Conservation (phyloP, 179 eudicot species). For the Gypsophila paniculata region DNA sequence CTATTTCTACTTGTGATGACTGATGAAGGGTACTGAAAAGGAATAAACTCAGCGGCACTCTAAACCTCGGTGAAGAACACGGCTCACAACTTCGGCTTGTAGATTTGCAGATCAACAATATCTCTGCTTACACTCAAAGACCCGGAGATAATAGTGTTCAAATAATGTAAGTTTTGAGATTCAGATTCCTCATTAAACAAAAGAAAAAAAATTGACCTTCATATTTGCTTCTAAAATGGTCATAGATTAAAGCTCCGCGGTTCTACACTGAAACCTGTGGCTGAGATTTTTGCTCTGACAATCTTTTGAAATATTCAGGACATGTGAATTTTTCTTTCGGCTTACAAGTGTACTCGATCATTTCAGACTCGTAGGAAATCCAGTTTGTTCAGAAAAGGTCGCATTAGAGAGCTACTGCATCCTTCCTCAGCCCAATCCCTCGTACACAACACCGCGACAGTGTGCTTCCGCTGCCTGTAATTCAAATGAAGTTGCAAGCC, state of each 20-base stretch:
- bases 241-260: background rate
- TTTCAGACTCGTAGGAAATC: conserved; percentile 56
- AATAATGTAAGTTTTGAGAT: conserved; percentile 45
- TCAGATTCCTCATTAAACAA: conserved; percentile 1
- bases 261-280: background rate
- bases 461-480: conserved; percentile 44
- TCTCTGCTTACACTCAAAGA: conserved; percentile 30
- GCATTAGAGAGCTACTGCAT: conserved; percentile 36
- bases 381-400: conserved; percentile 32
- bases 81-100: conserved; percentile 54
- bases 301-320: background rate
- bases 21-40: conserved; percentile 41
- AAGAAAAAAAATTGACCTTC: background rate
- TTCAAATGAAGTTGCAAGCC: conserved; percentile 54
- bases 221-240: background rate
- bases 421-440: conserved; percentile 31
- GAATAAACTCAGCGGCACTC: conserved; percentile 47
- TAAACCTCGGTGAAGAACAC: conserved; percentile 44
- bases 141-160: conserved; percentile 20
- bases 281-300: background rate
- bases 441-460: conserved; percentile 53
- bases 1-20: conserved; percentile 25
- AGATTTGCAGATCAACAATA: conserved; percentile 56
- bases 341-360: background rate
- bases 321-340: background rate